Evolutionary conservation across 2,329 filamentous ascomycete species (phyloP).

Genomic region (Penicillium sp.): DNA sequence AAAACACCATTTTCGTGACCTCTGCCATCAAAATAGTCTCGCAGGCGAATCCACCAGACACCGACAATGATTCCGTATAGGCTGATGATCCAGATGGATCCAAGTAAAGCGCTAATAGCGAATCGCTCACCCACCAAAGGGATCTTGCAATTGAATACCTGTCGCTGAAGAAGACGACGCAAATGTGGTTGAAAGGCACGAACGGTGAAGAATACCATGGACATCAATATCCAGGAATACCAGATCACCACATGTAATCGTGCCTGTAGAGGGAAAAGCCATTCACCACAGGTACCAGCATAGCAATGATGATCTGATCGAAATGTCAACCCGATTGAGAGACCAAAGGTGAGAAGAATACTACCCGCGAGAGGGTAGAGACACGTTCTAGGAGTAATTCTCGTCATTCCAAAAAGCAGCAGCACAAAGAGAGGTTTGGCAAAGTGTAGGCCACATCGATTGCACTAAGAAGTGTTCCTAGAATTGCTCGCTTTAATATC

Average conservation of each 20-base stretch:
- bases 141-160: neutral
- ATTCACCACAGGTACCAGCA: constrained; percentile 6
- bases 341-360: constrained; percentile 4
- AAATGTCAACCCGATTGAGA: constrained; percentile 6
- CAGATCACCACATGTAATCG: constrained; percentile 7
- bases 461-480: too few relatives aligned
- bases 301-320: constrained; percentile 9
- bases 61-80: neutral
- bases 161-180: neutral
- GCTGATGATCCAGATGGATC: neutral
- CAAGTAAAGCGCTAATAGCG: neutral
- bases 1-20: neutral
- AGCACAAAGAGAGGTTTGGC: neutral
- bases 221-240: constrained; percentile 6
- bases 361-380: neutral
- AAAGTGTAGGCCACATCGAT: neutral
- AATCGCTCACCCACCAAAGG: neutral
- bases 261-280: constrained; percentile 7
- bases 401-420: neutral
- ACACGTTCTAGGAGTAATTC: neutral
- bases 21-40: neutral
- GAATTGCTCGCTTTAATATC: too few relatives aligned
- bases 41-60: neutral
- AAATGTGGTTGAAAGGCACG: neutral
- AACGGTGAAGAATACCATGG: neutral